phyloP scores from a whole-genome alignment of 1,139 yeast species.

The Williopsis jadinii region DNA sequence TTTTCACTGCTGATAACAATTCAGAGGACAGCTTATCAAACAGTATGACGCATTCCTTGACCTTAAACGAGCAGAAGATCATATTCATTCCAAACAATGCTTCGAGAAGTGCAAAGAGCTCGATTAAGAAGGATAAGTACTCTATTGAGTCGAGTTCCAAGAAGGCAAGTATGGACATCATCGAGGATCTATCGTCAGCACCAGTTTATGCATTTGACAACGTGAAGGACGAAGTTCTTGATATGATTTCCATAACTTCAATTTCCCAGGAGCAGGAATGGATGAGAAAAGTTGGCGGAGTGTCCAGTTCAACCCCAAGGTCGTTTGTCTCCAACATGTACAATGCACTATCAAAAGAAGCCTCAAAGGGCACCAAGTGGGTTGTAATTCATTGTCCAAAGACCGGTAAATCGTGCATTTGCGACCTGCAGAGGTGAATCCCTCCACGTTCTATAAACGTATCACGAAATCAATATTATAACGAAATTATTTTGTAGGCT shows the following conservation, averaged over 20 bases:
- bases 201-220: conserved; percentile 74
- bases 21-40: conserved; percentile 20
- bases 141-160: conserved; percentile 68
- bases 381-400: conserved; percentile 70
- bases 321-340: conserved; percentile 72
- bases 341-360: conserved; percentile 65
- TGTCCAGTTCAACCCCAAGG: conserved; percentile 59
- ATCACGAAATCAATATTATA: too few species aligned
- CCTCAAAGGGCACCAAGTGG: conserved; percentile 63
- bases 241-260: conserved; percentile 73
- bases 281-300: conserved; percentile 76
- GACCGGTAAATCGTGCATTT: conserved; percentile 60
- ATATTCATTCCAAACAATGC: conserved; percentile 61
- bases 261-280: conserved; percentile 81
- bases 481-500: too few species aligned
- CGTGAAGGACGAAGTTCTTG: conserved; percentile 71
- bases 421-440: conserved; percentile 52
- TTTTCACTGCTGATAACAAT: conserved; percentile 21
- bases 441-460: background rate
- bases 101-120: conserved; percentile 58
- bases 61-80: conserved; percentile 42
- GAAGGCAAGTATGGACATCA: conserved; percentile 47
- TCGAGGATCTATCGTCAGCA: conserved; percentile 50
- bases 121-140: conserved; percentile 76
- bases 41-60: conserved; percentile 15